Evolutionary conservation across 1,139 yeast genomes (phyloP), one percentile per base, ranked within the genome.

Genomic region (Geotrichum klebahnii): DNA sequence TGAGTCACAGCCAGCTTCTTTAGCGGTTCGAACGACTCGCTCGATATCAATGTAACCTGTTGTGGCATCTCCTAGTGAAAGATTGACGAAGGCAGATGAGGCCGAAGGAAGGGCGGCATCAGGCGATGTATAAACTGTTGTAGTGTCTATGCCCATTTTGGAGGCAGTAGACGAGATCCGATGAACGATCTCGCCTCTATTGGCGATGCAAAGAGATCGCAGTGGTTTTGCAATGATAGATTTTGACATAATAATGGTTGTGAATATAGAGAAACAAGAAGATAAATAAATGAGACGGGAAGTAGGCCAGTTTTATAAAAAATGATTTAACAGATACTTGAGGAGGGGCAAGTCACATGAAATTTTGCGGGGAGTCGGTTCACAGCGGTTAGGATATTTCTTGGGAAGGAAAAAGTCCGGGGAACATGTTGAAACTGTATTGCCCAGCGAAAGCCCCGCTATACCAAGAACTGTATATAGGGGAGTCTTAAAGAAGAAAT

Each of bases 161-260:
- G 68, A 61, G 48, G 78, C 76, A 1, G 75, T 65, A 37, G 65
- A 60, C 24, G 69, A 66, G 39, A 73, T 73, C 36, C 78, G 60
- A 56, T 73, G 71, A 22, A 77, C 77, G 36, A 74, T 74, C 56
- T 74, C 78, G 24, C 78, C 78, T 51, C 78, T 66, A 55, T 74
- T 74, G 34, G 78, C 78, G 35, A 74, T 66, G 34, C 74, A 62
- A 9, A 74, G 71, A 39, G 63, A 66, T 33, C 63, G 57, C 44
- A 68, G 58, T 10, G 67, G 65, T 34, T 55, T 55, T 28, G 63
- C 60, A 5, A 44, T 32, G 23, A 44, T 41, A 4, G 51, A 12
- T 38, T 45, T 45, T 6, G 52, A 48, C 50, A 46, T 46, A 17
- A 10, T 43, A 19, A 12, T n/a, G n/a, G 37, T 9, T 14, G 20